A percentile compares a stretch with the other conserved stretches of the same genome.
phyloP scores from a whole-genome alignment of 768 basidiomycete species.

The Coprinopsis cinerea region DNA sequence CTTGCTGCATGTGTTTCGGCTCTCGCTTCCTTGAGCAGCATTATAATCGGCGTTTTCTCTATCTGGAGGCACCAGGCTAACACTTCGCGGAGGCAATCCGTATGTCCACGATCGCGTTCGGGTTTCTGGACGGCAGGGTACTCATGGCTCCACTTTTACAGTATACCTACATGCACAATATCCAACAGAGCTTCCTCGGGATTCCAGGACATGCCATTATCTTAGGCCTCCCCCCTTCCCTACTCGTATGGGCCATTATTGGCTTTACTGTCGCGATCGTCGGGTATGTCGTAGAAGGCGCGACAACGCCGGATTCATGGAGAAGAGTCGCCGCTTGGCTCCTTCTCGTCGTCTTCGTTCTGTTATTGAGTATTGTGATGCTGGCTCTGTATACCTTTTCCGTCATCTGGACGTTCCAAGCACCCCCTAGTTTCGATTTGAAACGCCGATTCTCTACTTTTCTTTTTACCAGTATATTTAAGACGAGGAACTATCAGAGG shows the following conservation, averaged over 20 bases:
- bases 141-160: no score
- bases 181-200: constrained; percentile 37
- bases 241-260: constrained; percentile 52
- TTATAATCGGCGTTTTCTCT: constrained; percentile 50
- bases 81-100: constrained; percentile 37
- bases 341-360: constrained; percentile 32
- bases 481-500: no score
- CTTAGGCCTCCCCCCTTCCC: constrained; percentile 45
- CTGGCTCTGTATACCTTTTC: constrained; percentile 43
- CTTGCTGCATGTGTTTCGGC: constrained; percentile 39
- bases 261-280: constrained; percentile 42
- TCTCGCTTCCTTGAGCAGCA: constrained; percentile 47
- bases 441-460: neutral
- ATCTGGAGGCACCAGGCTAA: constrained; percentile 52
- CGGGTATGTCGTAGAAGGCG: constrained; percentile 36
- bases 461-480: no score
- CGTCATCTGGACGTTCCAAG: constrained; percentile 42
- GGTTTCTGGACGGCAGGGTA: no score
- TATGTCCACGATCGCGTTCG: constrained; percentile 16
- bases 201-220: constrained; percentile 45
- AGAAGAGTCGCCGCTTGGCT: constrained; percentile 33
- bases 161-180: constrained; percentile 53
- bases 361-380: constrained; percentile 32
- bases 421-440: constrained; percentile 10
- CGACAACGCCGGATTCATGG: constrained; percentile 17